Conservation (phyloP, 805 yeast species). For the Candida oleophila region DNA sequence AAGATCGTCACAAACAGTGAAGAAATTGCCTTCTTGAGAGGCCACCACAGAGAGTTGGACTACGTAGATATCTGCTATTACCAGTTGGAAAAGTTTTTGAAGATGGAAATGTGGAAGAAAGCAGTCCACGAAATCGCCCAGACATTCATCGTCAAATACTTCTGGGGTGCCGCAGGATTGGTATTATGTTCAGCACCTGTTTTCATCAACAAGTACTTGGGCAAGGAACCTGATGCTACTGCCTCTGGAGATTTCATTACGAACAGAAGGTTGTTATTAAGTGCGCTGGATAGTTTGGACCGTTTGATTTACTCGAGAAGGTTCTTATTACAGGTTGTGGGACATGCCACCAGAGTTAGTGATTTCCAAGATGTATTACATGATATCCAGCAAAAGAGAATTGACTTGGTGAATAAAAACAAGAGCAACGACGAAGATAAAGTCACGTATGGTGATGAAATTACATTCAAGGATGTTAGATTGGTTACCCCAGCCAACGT, state of each 20-base stretch:
- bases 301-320: slow-evolving; percentile 82
- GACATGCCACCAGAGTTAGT: slow-evolving; percentile 74
- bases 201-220: slow-evolving; percentile 58
- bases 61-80: slow-evolving; percentile 78
- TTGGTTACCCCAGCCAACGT: slow-evolving; percentile 84
- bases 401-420: slow-evolving; percentile 1
- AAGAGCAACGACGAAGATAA: slow-evolving; percentile 11
- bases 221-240: slow-evolving; percentile 39
- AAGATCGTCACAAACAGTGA: slow-evolving; percentile 76
- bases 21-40: slow-evolving; percentile 83
- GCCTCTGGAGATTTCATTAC: slow-evolving; percentile 85
- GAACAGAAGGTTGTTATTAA: slow-evolving; percentile 76
- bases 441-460: slow-evolving; percentile 47
- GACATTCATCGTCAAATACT: slow-evolving; percentile 83
- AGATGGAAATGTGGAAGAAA: slow-evolving; percentile 71
- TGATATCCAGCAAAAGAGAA: slow-evolving; percentile 34
- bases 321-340: slow-evolving; percentile 77
- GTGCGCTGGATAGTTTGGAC: slow-evolving; percentile 87
- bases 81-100: slow-evolving; percentile 73
- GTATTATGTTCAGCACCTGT: slow-evolving; percentile 86
- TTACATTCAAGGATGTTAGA: slow-evolving; percentile 74
- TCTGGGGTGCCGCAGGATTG: slow-evolving; percentile 95
- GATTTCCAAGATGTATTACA: slow-evolving; percentile 65
- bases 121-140: slow-evolving; percentile 83
- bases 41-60: slow-evolving; percentile 77